Evolutionary conservation across 2,329 filamentous ascomycete genomes (phyloP), one percentile per base, ranked within the genome.

Genomic region (Aspergillus sp.): DNA sequence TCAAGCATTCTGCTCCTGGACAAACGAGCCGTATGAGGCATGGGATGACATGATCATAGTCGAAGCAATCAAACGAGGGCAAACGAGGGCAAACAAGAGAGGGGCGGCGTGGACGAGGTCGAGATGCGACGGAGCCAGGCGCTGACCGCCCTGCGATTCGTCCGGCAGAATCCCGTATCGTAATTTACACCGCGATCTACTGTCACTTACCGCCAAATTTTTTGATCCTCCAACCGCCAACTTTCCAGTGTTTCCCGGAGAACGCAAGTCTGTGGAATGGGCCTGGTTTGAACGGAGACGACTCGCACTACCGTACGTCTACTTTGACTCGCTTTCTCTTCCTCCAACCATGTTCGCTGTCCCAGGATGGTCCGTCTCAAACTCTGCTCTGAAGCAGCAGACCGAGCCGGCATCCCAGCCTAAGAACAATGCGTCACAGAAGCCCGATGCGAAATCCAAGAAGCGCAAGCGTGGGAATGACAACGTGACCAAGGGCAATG

Each of bases 361-460:
- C 17, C 83, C 84, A 51, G 91, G 91, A 47, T 95, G 89, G 88
- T 85, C 85, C 24, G 71, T 95, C 22, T 76, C 84, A 35, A 72
- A 80, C 40, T 74, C 78, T 44, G 67, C 66, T 32, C 74, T 93
- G 42, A 86, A 85, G 60, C 62, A 75, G 17, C 85, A 94, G 61
- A 72, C 67, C 12, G 65, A 71, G 40, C 52, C 51, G 40, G 51
- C 54, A 12, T 74, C 81, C 31, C 71, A 81, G 36, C 72, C 75
- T 55, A 62, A 77, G 15, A 82, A 88, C 56, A 48, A 52, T 44
- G 46, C 49, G 44, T 35, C 42, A 16, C 29, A 35, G 28, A 40
- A 45, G 34, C 34, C 44, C 12, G 47, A 47, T 42, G 57, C 36
- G 27, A 41, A 46, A 42, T 56, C 57, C 43, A 69, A 69, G 47